Conservation (phyloP, 768 basidiomycete genomes). For the Macrolepiota dolichaula region DNA sequence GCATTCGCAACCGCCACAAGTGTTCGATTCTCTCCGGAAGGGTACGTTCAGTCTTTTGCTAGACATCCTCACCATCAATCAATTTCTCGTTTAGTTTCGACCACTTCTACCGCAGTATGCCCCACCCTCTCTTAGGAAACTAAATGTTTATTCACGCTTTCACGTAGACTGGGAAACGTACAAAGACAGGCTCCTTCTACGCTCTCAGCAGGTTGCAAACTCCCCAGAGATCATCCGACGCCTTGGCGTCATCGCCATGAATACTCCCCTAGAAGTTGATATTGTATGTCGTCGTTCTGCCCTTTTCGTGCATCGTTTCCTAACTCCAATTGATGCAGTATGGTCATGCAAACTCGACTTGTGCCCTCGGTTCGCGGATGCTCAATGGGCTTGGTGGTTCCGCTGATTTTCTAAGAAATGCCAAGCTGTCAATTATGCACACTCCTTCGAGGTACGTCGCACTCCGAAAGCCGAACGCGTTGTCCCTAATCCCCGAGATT, state of each 20-base stretch:
- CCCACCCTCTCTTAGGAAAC: neutral
- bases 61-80: neutral
- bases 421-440: conserved; percentile 49
- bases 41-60: conserved; percentile 17
- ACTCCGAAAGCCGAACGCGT: too few species aligned
- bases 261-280: conserved; percentile 48
- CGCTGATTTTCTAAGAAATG: conserved; percentile 45
- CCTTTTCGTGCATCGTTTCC: neutral
- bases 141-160: neutral
- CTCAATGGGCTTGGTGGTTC: conserved; percentile 47
- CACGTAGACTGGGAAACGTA: conserved; percentile 40
- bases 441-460: conserved; percentile 36
- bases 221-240: conserved; percentile 46
- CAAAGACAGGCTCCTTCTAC: conserved; percentile 43
- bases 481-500: too few species aligned
- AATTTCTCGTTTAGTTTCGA: conserved; percentile 28
- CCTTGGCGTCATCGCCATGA: conserved; percentile 49
- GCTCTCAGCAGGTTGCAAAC: conserved; percentile 49
- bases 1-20: conserved; percentile 46
- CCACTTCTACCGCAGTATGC: conserved; percentile 43
- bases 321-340: conserved; percentile 24
- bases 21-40: conserved; percentile 42
- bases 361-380: conserved; percentile 48
- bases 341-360: conserved; percentile 49
- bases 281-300: conserved; percentile 29